A percentile compares a stretch with the other conserved stretches of the same genome.
Evolutionary conservation across 306 rosid species (phyloP).

Genomic region (Acacia crassicarpa): DNA sequence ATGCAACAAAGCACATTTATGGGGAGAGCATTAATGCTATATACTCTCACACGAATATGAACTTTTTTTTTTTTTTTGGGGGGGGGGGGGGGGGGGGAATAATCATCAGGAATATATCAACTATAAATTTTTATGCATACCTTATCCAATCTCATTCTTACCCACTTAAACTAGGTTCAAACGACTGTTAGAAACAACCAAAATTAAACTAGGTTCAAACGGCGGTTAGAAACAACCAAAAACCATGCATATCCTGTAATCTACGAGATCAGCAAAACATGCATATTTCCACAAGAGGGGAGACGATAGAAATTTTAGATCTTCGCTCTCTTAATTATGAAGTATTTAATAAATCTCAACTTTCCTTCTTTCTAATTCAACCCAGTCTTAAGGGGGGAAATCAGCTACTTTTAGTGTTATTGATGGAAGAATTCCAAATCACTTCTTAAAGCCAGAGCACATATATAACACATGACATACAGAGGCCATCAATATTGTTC

Average conservation of each 20-base stretch:
- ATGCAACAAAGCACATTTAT: background rate
- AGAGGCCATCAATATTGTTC: conserved; percentile 46
- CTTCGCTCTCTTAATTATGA: background rate
- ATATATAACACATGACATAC: conserved; percentile 45
- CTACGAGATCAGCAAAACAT: background rate
- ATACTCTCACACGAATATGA: background rate
- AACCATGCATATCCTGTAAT: background rate
- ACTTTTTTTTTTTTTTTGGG: too few relatives aligned
- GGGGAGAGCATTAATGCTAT: background rate
- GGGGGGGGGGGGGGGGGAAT: too few relatives aligned
- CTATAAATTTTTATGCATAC: background rate
- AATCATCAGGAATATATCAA: background rate
- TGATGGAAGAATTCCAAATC: conserved; percentile 16
- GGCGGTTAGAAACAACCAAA: background rate
- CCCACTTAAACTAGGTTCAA: too few relatives aligned
- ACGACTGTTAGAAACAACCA: background rate
- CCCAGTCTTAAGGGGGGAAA: background rate
- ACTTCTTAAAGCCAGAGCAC: conserved; percentile 23
- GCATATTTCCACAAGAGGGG: background rate
- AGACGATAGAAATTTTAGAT: background rate
- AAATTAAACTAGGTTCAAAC: too few relatives aligned
- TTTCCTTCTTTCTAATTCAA: background rate
- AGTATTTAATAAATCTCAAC: background rate
- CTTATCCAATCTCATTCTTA: background rate
- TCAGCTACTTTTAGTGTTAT: background rate